phyloP scores from a whole-genome alignment of 73 alveolate species.

The Tetrahymena borealis region DNA sequence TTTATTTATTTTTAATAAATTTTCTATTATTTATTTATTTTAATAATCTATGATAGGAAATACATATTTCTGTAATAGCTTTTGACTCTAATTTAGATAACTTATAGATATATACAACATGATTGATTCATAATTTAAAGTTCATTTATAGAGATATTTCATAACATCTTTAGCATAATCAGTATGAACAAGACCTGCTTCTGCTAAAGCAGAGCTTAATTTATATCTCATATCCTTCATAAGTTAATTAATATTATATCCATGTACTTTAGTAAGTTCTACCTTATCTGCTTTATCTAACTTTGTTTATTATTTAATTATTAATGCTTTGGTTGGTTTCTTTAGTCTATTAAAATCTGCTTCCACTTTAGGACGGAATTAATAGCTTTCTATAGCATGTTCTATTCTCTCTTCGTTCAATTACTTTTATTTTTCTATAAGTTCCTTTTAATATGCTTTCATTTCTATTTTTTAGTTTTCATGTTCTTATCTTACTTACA shows the following conservation, averaged over 20 bases:
- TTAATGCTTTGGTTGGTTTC: slow-evolving; percentile 67
- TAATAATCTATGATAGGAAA: no score
- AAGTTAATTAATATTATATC: slow-evolving; percentile 75
- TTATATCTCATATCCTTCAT: slow-evolving; percentile 91
- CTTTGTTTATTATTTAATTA: slow-evolving; percentile 57
- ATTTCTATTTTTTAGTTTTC: slow-evolving; percentile 55
- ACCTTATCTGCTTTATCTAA: slow-evolving; percentile 85
- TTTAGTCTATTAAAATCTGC: slow-evolving; percentile 71
- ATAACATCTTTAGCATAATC: slow-evolving; percentile 64
- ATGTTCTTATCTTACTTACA: slow-evolving; percentile 43
- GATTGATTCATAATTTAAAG: no score
- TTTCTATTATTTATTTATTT: no score
- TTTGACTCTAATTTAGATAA: no score
- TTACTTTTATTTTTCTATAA: slow-evolving; percentile 36
- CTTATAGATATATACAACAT: no score
- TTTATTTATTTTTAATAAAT: no score
- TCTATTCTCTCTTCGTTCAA: slow-evolving; percentile 66
- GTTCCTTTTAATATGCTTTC: slow-evolving; percentile 19
- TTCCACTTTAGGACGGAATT: slow-evolving; percentile 82
- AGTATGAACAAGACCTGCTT: slow-evolving; percentile 75
- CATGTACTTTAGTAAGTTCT: slow-evolving; percentile 70
- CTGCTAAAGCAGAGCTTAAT: slow-evolving; percentile 74
- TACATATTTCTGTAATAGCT: no score
- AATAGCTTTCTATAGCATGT: slow-evolving; percentile 73
- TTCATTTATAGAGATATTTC: slow-evolving; percentile 7